phyloP scores from a whole-genome alignment of 2,329 filamentous ascomycete species.

The Fonsecaea erecta region DNA sequence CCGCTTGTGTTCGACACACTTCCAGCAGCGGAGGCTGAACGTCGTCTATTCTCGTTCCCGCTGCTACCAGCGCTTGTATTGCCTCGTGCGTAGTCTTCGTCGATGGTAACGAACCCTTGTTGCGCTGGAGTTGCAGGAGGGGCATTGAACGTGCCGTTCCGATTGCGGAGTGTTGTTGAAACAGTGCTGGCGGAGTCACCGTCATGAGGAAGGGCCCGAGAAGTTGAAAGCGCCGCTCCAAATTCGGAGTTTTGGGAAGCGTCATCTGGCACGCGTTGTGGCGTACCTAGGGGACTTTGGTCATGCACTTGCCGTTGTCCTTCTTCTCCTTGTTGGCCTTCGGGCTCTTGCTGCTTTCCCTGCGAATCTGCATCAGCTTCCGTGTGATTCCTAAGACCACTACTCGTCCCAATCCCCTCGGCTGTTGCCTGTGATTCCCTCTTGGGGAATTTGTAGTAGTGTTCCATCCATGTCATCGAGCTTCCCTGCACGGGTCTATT shows the following conservation, averaged over 20 bases:
- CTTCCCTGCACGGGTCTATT: constrained; percentile 6
- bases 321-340: not conserved
- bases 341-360: not conserved
- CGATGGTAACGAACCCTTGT: not conserved
- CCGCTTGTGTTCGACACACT: constrained; percentile 3
- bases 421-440: not conserved
- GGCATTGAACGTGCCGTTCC: not conserved
- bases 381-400: not conserved
- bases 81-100: not conserved
- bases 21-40: not conserved
- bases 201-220: not conserved
- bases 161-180: constrained; percentile 10
- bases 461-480: constrained; percentile 14
- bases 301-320: constrained; percentile 5
- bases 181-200: not conserved
- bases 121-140: not conserved
- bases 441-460: constrained; percentile 11
- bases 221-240: not conserved
- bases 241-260: not conserved
- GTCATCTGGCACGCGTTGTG: not conserved
- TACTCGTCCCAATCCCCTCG: not conserved
- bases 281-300: constrained; percentile 6
- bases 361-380: not conserved
- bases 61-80: not conserved
- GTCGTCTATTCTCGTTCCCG: constrained; percentile 1